Evolutionary conservation across 345 rosid genomes (phyloP).

Genomic region (Eutrema heterophyllum): DNA sequence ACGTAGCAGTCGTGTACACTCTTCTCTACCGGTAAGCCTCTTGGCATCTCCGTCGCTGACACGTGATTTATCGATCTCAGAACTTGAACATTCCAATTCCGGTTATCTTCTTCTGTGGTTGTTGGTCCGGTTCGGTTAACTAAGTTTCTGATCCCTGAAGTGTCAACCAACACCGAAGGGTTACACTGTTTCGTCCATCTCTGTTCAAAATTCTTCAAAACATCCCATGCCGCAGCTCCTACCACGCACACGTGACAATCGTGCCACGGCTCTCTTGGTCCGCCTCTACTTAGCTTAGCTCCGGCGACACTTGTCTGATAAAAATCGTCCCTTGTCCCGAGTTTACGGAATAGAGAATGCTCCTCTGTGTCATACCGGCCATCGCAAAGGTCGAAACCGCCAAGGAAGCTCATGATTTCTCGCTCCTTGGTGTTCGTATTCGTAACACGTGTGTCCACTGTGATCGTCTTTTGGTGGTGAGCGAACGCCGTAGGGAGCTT

Average conservation of each 20-base stretch:
- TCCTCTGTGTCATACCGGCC: constrained; percentile 80
- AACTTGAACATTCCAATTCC: constrained; percentile 78
- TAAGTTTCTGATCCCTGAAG: constrained; percentile 39
- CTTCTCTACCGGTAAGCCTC: constrained; percentile 45
- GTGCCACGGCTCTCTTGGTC: constrained; percentile 96
- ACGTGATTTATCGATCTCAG: constrained; percentile 69
- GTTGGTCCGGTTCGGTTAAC: constrained; percentile 28
- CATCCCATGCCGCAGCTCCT: constrained; percentile 78
- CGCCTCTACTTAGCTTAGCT: constrained; percentile 68
- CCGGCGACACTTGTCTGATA: constrained; percentile 69
- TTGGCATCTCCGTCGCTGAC: constrained; percentile 48
- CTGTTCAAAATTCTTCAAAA: constrained; percentile 70
- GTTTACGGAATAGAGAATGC: constrained; percentile 71
- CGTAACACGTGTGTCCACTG: constrained; percentile 45
- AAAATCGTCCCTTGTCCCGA: constrained; percentile 48
- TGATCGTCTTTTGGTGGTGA: constrained; percentile 86
- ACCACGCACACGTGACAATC: constrained; percentile 63
- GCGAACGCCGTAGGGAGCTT: constrained; percentile 72
- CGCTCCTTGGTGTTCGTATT: constrained; percentile 32
- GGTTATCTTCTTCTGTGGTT: constrained; percentile 10
- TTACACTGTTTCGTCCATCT: constrained; percentile 79
- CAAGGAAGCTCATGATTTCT: constrained; percentile 77
- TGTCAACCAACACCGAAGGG: constrained; percentile 46
- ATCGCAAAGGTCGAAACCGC: constrained; percentile 78
- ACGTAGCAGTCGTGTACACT: constrained; percentile 83